Percentiles rank a stretch among this genome's conserved stretches.
These are phyloP conservation scores for Castanospermum australe DNA, from an alignment of 306 rosid species.

Conservation along the genomic window DNA sequence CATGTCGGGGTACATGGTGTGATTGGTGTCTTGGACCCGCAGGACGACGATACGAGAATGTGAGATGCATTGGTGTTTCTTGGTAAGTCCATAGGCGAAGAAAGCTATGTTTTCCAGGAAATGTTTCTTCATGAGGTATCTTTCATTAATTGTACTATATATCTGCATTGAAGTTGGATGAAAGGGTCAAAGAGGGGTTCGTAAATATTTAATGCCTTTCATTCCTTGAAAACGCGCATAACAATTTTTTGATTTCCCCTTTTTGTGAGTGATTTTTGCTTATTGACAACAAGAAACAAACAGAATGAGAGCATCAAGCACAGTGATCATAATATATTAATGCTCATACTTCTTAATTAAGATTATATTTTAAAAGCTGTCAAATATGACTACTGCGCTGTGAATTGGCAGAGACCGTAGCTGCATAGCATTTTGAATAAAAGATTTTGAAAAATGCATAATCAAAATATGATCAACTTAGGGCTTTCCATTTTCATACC, in stretches of 20 bases:
- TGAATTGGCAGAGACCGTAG: no score
- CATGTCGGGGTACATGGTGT: constrained; percentile 30
- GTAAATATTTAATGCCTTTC: not conserved
- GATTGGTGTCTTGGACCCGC: constrained; percentile 10
- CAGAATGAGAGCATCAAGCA: not conserved
- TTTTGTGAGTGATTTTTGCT: not conserved
- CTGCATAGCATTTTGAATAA: no score
- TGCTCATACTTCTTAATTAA: not conserved
- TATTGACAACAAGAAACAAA: not conserved
- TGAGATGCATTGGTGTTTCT: constrained; percentile 29
- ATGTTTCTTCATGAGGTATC: not conserved
- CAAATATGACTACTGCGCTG: not conserved
- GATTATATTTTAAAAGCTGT: not conserved
- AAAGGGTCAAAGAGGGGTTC: not conserved
- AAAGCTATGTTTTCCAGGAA: constrained; percentile 31
- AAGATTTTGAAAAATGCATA: no score
- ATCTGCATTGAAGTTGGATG: not conserved
- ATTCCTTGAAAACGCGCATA: not conserved
- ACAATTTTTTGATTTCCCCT: no score
- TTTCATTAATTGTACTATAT: not conserved
- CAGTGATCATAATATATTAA: not conserved
- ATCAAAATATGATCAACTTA: no score
- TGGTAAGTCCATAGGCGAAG: constrained; percentile 41
- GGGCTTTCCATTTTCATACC: no score
- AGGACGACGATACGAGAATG: constrained; percentile 21